Base-by-base conservation (phyloP, 768 basidiomycete species). In the Cytidiella melzeri region DNA sequence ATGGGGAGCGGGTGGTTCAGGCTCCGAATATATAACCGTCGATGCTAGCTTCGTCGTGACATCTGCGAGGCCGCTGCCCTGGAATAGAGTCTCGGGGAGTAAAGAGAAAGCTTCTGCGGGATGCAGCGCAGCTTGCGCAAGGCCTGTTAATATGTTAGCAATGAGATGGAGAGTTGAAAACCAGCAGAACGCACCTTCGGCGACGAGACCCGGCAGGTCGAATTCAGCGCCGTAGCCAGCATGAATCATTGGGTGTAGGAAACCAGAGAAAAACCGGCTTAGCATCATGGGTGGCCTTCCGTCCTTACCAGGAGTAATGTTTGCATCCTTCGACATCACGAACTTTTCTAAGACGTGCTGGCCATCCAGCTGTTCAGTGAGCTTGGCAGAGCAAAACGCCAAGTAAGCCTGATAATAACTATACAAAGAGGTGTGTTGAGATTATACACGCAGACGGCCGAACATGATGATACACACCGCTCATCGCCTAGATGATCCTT, bases 181-280 rank as follows among this genome's bases (percentile, higher is more conserved):
- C 3, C 2, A 20, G 12, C 24, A 28, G 45, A 2, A 24, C 52
- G 1, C 46, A 83, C 84, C 85, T 69, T 87, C 84, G 1, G 77
- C 77, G 1, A 78, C 62, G 41, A 84, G 61, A 0, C 83, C 84
- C 5, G 76, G 73, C 19, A 82, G 49, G 12, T 72, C 69, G 51
- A 85, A 85, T 60, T 87, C 85, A 3, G 74, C 62, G 3, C 83
- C 84, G 61, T 78, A 77, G 12, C 81, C 84, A 2, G 67, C 55
- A 55, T 86, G 81, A 40, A 87, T 85, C 36, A 85, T 48, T 0
- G 84, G 79, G 56, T 88, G 85, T 4, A 87, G 23, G 6, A 83
- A 57, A 2, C 80, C 82, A 1, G 70, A 70, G 13, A 82, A 30
- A 53, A 81, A 73, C 10, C 83, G 74, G 39, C 69, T 71, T 12